These are phyloP conservation scores for Chenopodium berlandieri DNA, from an alignment of 148 eudicot genomes.

Conservation along the genomic window DNA sequence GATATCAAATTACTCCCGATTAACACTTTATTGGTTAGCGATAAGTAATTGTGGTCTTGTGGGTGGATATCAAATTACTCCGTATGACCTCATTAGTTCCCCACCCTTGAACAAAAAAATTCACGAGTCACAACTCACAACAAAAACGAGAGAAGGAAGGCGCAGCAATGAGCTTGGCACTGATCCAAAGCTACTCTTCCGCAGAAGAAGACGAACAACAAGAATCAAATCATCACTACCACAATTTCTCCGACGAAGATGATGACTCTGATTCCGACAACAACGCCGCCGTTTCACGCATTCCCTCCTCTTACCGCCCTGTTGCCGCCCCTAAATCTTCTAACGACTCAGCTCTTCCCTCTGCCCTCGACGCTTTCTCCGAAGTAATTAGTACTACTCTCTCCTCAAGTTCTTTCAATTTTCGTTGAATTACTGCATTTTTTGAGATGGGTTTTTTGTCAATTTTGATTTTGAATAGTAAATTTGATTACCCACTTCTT, in stretches of 20 bases:
- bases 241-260: constrained; percentile 43
- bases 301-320: constrained; percentile 42
- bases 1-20: too few relatives aligned
- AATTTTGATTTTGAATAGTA: not conserved
- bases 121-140: too few relatives aligned
- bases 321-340: constrained; percentile 45
- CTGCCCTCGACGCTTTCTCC: constrained; percentile 80
- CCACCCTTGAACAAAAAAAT: not conserved
- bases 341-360: constrained; percentile 61
- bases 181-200: constrained; percentile 82
- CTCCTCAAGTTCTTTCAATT: not conserved
- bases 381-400: constrained; percentile 45
- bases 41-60: too few relatives aligned
- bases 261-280: constrained; percentile 36
- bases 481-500: constrained; percentile 13
- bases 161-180: constrained; percentile 64
- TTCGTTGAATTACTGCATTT: not conserved
- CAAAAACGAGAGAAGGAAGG: not conserved
- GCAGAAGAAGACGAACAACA: constrained; percentile 60
- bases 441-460: constrained; percentile 9
- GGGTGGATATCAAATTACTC: too few relatives aligned
- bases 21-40: too few relatives aligned
- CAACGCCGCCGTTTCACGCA: constrained; percentile 31
- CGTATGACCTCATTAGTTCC: too few relatives aligned
- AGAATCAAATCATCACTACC: constrained; percentile 20